Base-by-base conservation (phyloP, 1,284 basidiomycete genomes). In the Cerioporus squamosus region DNA sequence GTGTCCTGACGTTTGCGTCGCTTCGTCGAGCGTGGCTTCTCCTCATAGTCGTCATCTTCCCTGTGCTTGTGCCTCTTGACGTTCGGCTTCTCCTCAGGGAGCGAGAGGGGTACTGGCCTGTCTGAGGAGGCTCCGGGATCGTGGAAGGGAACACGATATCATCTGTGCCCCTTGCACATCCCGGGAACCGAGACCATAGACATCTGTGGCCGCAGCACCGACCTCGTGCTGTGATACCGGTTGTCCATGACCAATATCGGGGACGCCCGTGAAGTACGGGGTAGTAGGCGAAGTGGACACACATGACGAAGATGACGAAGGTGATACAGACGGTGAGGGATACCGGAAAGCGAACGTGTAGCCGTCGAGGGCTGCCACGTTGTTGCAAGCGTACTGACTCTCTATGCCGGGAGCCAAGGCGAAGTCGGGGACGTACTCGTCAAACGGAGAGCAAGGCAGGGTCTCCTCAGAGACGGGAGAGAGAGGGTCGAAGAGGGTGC, bases 1-100 rank as follows among this genome's bases (percentile, higher is more conserved):
- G 54, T 60, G 26, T 53, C 51, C 44, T 60, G 59, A 10, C 44
- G 43, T 8, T 50, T 49, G n/a, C 55, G 48, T 23, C 47, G 39
- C 23, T 55, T 50, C 9, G 53, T 22, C 6, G 48, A 15, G 14
- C 33, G 45, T 22, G 9, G 42, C 29, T 23, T 23, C 18, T 46
- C 29, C 38, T 38, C 31, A 8, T 44, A 18, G 29, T 23, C 22
- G 46, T 48, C 46, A 1, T 36, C 33, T 6, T 36, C 33, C 33
- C 12, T 39, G 26, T 38, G 26, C 40, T n/a, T 18, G 20, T 12
- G 38, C 50, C 44, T 22, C 5, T 20, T 18, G 23, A 15, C 38
- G 24, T 23, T 10, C 33, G 3, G 12, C 33, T 36, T 36, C 12
- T 36, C 33, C 12, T 36, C 33, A 1, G 12, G 8, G 8, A 24